Percentiles rank a stretch among this genome's conserved stretches.
These are phyloP conservation scores for Sphagnum contortum DNA, from an alignment of 225 moss, liverwort and hornwort genomes.

Conservation along the genomic window DNA sequence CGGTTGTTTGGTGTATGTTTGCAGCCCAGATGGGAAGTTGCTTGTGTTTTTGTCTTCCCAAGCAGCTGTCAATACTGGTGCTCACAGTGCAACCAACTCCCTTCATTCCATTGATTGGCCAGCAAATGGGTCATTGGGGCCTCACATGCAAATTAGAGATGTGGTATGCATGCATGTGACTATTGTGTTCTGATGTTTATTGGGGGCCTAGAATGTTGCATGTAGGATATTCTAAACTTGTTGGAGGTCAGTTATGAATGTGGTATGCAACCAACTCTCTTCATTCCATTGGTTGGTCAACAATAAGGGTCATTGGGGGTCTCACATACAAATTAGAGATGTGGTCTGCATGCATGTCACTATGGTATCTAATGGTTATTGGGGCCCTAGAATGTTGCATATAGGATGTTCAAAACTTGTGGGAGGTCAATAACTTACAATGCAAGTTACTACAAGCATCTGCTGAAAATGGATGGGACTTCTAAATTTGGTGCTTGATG, in stretches of 20 bases:
- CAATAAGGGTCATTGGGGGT: constrained; percentile 26
- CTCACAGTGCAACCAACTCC: constrained; percentile 87
- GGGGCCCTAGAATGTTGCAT: background rate
- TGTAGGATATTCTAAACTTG: no score
- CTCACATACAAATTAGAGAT: constrained; percentile 48
- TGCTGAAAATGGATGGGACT: no score
- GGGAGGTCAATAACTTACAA: no score
- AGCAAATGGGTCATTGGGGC: constrained; percentile 27
- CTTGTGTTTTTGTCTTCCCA: constrained; percentile 88
- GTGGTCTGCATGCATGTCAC: constrained; percentile 29
- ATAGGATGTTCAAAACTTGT: no score
- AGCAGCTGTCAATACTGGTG: constrained; percentile 90
- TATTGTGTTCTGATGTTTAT: background rate
- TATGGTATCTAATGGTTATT: background rate
- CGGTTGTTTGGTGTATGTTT: constrained; percentile 9
- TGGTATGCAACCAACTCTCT: constrained; percentile 70
- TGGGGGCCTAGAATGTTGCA: background rate
- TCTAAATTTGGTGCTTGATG: no score
- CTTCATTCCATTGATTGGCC: constrained; percentile 71
- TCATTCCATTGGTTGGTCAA: constrained; percentile 62
- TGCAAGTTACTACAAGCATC: no score
- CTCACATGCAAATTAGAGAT: constrained; percentile 48
- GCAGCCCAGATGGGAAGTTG: constrained; percentile 82
- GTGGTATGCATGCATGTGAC: constrained; percentile 30
- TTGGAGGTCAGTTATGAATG: no score